These are phyloP conservation scores for Handroanthus guayacan DNA, from an alignment of 257 asterid species.

Conservation along the genomic window DNA sequence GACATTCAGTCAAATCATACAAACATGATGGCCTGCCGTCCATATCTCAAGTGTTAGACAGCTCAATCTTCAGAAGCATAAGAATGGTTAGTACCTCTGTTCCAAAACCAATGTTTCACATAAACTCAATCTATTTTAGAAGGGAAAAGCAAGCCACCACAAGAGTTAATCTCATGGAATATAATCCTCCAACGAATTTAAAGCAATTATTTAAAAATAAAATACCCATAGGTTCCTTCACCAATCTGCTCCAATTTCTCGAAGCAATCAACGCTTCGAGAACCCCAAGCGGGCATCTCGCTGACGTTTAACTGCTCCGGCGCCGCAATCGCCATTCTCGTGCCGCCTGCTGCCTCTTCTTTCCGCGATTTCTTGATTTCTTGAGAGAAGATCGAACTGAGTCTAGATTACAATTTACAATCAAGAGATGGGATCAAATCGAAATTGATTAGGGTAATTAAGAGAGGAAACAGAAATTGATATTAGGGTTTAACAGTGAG, in stretches of 20 bases:
- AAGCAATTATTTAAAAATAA: conserved; percentile 10
- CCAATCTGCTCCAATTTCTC: conserved; percentile 97
- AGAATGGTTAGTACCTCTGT: conserved; percentile 8
- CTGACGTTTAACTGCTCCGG: conserved; percentile 75
- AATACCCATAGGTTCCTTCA: conserved; percentile 93
- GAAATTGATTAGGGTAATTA: neutral
- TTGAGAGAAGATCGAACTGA: conserved; percentile 18
- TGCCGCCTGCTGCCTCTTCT: conserved; percentile 2
- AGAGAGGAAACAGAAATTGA: neutral
- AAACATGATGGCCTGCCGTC: neutral
- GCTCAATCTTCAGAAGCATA: conserved; percentile 6
- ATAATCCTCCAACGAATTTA: neutral
- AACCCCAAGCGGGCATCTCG: conserved; percentile 82
- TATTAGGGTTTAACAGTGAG: conserved; percentile 42
- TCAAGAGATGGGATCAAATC: conserved; percentile 17
- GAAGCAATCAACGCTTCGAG: conserved; percentile 87
- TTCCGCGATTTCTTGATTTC: conserved; percentile 13
- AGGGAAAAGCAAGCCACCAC: neutral
- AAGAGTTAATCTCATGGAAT: neutral
- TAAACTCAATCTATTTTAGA: neutral
- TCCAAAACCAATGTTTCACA: conserved; percentile 8
- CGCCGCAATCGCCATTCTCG: conserved; percentile 71
- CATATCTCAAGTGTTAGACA: neutral
- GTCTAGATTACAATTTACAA: neutral
- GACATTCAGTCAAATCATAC: neutral